phyloP scores from a whole-genome alignment of 2,329 filamentous ascomycete genomes.

The Fusarium udum region DNA sequence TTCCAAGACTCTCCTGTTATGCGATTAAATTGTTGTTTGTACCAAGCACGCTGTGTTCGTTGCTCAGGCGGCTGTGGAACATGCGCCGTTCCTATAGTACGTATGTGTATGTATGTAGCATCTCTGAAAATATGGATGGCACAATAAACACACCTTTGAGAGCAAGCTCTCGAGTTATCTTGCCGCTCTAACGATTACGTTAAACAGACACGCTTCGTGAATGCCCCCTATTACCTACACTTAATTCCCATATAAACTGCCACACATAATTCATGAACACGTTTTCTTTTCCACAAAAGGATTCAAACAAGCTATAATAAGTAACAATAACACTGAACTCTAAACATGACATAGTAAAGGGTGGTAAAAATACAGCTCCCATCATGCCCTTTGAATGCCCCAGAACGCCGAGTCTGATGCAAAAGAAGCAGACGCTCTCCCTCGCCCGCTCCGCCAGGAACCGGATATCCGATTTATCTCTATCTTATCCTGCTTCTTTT shows the following conservation, averaged over 20 bases:
- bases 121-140: background rate
- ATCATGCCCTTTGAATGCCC: constrained; percentile 44
- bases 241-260: background rate
- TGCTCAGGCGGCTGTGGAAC: background rate
- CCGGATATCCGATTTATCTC: constrained; percentile 27
- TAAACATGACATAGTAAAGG: constrained; percentile 15
- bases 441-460: constrained; percentile 30
- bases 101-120: background rate
- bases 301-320: constrained; percentile 20
- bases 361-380: constrained; percentile 36
- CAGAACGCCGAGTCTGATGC: constrained; percentile 46
- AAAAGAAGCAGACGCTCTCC: constrained; percentile 39
- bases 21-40: background rate
- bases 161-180: background rate
- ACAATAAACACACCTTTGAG: background rate
- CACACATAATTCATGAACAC: constrained; percentile 4
- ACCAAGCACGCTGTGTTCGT: background rate
- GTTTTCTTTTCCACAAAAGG: constrained; percentile 13
- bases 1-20: background rate
- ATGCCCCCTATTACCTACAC: background rate
- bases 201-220: background rate
- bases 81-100: too few relatives aligned
- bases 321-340: constrained; percentile 14
- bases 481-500: constrained; percentile 15
- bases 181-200: background rate